phyloP scores from a whole-genome alignment of 2,329 filamentous ascomycete genomes.

The Penicillium sp. region DNA sequence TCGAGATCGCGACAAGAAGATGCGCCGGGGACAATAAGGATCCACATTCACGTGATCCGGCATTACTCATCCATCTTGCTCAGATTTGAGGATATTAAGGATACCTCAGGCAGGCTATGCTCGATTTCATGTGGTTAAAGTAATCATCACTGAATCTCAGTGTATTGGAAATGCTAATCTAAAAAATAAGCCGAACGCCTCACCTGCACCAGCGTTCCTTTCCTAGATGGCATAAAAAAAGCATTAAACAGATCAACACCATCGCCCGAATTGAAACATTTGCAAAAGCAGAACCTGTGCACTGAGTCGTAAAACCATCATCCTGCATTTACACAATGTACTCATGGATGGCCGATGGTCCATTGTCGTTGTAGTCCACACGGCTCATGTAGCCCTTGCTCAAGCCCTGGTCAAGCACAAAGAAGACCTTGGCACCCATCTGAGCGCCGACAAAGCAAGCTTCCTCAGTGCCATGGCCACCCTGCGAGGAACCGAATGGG shows the following conservation, averaged over 20 bases:
- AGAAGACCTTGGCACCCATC: slow-evolving; percentile 72
- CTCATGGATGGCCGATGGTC: slow-evolving; percentile 60
- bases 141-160: slow-evolving; percentile 1
- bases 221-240: slow-evolving; percentile 18
- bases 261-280: slow-evolving; percentile 10
- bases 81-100: no score
- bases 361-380: slow-evolving; percentile 63
- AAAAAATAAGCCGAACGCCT: slow-evolving; percentile 20
- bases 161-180: slow-evolving; percentile 1
- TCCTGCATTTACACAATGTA: slow-evolving; percentile 34
- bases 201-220: slow-evolving; percentile 23
- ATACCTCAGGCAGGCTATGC: no score
- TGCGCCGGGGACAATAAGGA: not conserved
- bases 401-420: slow-evolving; percentile 61
- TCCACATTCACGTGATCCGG: not conserved
- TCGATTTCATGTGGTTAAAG: no score
- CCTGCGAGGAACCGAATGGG: slow-evolving; percentile 33
- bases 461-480: slow-evolving; percentile 62
- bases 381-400: slow-evolving; percentile 66
- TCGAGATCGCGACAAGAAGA: not conserved
- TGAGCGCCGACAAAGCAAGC: slow-evolving; percentile 81
- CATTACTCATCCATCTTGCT: not conserved
- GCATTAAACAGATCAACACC: slow-evolving; percentile 4
- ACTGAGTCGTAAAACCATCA: slow-evolving; percentile 14
- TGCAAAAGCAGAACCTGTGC: not conserved